Evolutionary conservation across 1,284 basidiomycete genomes (phyloP).

Genomic region (Heterobasidion occidentale): DNA sequence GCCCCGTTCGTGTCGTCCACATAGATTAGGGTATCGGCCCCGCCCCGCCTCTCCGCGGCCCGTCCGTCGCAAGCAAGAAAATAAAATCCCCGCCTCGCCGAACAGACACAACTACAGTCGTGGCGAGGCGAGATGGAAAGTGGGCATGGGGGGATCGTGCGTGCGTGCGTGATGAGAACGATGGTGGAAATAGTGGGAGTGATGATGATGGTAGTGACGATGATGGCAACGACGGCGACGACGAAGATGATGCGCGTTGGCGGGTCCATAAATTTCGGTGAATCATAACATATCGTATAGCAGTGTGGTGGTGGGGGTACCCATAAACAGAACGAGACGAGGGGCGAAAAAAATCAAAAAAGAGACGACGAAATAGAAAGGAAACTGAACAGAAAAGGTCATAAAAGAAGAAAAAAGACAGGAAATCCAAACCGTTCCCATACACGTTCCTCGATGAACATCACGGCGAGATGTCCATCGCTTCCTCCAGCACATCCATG

Average conservation of each 20-base stretch:
- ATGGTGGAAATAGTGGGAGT: no score
- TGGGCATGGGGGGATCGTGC: no score
- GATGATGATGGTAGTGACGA: no score
- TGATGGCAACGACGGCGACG: background rate
- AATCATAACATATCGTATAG: background rate
- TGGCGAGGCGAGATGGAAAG: no score
- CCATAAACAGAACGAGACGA: background rate
- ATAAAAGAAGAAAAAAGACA: background rate
- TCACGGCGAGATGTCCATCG: slow-evolving; percentile 12
- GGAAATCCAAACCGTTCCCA: background rate
- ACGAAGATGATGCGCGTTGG: background rate
- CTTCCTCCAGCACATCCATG: slow-evolving; percentile 22
- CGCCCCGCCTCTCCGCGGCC: no score
- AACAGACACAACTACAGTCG: no score
- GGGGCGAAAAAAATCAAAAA: background rate
- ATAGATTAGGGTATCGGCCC: no score
- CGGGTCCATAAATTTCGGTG: background rate
- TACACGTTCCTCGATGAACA: background rate
- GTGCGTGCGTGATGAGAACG: no score
- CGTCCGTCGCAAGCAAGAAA: no score
- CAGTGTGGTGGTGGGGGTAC: background rate
- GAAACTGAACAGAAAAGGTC: background rate
- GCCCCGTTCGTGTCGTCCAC: no score
- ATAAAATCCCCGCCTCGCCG: no score
- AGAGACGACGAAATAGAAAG: background rate